Evolutionary conservation across 306 rosid genomes (phyloP).

Genomic region (Neltuma alba): DNA sequence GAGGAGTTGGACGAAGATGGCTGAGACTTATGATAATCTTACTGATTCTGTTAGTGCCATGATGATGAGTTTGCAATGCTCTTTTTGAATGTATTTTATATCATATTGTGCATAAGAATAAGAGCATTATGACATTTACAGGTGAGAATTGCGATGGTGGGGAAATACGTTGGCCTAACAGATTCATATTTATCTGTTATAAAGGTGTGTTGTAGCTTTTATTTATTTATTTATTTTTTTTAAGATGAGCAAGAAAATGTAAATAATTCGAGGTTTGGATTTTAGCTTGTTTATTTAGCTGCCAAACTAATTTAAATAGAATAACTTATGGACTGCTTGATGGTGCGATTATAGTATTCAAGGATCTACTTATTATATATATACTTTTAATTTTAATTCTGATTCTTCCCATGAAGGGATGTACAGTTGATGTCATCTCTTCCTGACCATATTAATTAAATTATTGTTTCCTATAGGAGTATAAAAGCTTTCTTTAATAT

Average conservation of each 20-base stretch:
- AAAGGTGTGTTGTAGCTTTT: slow-evolving; percentile 63
- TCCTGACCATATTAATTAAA: slow-evolving; percentile 9
- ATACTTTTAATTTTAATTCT: background rate
- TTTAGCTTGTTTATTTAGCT: slow-evolving; percentile 5
- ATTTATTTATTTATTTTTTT: slow-evolving; percentile 19
- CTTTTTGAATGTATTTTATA: slow-evolving; percentile 24
- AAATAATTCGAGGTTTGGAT: background rate
- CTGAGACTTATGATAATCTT: slow-evolving; percentile 84
- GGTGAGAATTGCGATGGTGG: slow-evolving; percentile 99
- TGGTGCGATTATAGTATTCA: background rate
- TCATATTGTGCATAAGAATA: slow-evolving; percentile 24
- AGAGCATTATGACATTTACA: slow-evolving; percentile 42
- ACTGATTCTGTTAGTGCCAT: slow-evolving; percentile 72
- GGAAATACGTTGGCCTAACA: slow-evolving; percentile 91
- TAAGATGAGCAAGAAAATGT: slow-evolving; percentile 11
- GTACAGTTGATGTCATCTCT: slow-evolving; percentile 15
- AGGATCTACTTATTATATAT: background rate
- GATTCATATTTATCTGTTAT: slow-evolving; percentile 99
- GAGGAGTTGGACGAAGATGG: slow-evolving; percentile 87
- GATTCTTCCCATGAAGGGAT: slow-evolving; percentile 6
- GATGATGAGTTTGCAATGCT: slow-evolving; percentile 28
- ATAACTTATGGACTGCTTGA: slow-evolving; percentile 6
- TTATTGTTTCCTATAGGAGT: slow-evolving; percentile 16
- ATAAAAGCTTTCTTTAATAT: slow-evolving; percentile 25
- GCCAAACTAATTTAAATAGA: slow-evolving; percentile 18